Percentiles rank a stretch among this genome's conserved stretches.
These are phyloP conservation scores for Debaryomycetaceae sp. DNA, from an alignment of 1,139 yeast species.

Conservation along the genomic window DNA sequence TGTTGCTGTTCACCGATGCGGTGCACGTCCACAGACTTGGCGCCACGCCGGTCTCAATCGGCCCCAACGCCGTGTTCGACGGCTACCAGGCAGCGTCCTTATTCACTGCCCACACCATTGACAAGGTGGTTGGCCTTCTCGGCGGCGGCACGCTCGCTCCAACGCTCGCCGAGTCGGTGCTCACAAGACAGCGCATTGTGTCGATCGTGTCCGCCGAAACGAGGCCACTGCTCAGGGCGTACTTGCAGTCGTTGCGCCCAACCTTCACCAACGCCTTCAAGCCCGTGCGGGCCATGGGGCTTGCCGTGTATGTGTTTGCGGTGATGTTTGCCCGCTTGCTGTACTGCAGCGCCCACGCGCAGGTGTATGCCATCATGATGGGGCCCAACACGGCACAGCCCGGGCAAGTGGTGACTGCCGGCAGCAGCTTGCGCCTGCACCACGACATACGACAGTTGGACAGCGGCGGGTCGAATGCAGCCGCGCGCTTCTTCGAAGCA, in stretches of 20 bases:
- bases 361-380: conserved; percentile 24
- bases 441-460: conserved; percentile 27
- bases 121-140: conserved; percentile 10
- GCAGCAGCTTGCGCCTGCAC: conserved; percentile 27
- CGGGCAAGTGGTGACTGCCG: conserved; percentile 25
- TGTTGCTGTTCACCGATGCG: conserved; percentile 27
- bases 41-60: conserved; percentile 1
- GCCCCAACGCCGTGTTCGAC: conserved; percentile 7
- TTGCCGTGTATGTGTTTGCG: conserved; percentile 24
- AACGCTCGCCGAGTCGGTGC: background rate
- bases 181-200: background rate
- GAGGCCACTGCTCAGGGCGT: conserved; percentile 9
- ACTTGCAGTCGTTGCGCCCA: conserved; percentile 18
- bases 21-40: conserved; percentile 22
- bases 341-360: conserved; percentile 20
- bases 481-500: conserved; percentile 27
- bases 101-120: conserved; percentile 9
- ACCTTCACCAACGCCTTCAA: conserved; percentile 23
- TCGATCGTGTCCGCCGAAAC: background rate
- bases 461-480: conserved; percentile 18
- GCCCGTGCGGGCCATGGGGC: conserved; percentile 30
- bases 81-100: conserved; percentile 7
- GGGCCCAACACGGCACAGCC: conserved; percentile 37
- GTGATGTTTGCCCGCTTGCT: conserved; percentile 17
- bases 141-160: conserved; percentile 6